Conservation (phyloP, 768 basidiomycete genomes). For the Favolaschia claudopus region DNA sequence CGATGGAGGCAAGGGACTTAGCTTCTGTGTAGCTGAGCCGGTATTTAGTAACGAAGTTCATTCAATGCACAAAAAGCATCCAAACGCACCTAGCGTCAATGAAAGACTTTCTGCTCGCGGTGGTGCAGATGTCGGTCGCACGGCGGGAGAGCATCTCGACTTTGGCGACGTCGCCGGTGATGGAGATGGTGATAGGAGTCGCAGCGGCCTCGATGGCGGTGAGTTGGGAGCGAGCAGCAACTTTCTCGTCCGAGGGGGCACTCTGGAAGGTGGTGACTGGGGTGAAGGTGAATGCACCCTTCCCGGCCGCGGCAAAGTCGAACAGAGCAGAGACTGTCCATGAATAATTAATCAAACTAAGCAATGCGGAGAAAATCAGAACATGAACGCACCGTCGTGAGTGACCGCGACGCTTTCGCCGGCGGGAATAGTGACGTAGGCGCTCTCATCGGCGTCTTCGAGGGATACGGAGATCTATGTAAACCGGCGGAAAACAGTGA, state of each 20-base stretch:
- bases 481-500: background rate
- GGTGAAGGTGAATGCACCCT: slow-evolving; percentile 48
- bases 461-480: slow-evolving; percentile 46
- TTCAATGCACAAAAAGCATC: background rate
- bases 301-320: slow-evolving; percentile 49
- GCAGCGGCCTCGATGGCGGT: slow-evolving; percentile 35
- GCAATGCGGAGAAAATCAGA: background rate
- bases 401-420: slow-evolving; percentile 48
- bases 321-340: slow-evolving; percentile 47
- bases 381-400: slow-evolving; percentile 44
- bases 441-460: slow-evolving; percentile 45
- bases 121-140: slow-evolving; percentile 47
- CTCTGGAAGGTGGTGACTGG: slow-evolving; percentile 49
- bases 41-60: background rate
- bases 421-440: slow-evolving; percentile 47
- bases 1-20: slow-evolving; percentile 8
- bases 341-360: background rate
- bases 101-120: slow-evolving; percentile 42
- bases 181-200: slow-evolving; percentile 40
- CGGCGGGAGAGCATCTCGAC: slow-evolving; percentile 48
- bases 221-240: slow-evolving; percentile 29
- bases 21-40: slow-evolving; percentile 13
- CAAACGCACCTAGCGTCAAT: slow-evolving; percentile 46
- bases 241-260: slow-evolving; percentile 29
- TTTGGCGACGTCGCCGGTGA: slow-evolving; percentile 43